Percentiles rank a stretch among this genome's conserved stretches.
These are phyloP conservation scores for Aspergillus puulaauensis DNA, from an alignment of 2,329 filamentous ascomycete genomes.

Conservation along the genomic window DNA sequence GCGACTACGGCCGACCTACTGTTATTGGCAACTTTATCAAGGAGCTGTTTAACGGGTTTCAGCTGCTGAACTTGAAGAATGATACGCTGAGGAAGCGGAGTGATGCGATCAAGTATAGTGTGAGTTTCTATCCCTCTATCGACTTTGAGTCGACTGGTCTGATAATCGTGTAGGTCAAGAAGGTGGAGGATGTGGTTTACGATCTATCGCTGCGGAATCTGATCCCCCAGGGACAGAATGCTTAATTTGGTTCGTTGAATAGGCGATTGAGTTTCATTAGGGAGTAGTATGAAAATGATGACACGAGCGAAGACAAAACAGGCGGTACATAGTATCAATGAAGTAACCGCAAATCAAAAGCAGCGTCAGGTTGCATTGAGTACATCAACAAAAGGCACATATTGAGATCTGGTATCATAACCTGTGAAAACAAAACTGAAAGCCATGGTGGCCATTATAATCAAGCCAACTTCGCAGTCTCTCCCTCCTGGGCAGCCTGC, in stretches of 20 bases:
- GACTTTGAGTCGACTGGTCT: not conserved
- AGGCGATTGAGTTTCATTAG: not conserved
- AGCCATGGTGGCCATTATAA: not conserved
- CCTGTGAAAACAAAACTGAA: constrained; percentile 2
- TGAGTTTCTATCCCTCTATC: constrained; percentile 28
- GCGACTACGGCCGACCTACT: constrained; percentile 81
- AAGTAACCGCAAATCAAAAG: not conserved
- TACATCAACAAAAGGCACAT: not conserved
- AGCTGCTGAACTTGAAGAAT: constrained; percentile 96
- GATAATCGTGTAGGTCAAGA: constrained; percentile 67
- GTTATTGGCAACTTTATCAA: constrained; percentile 92
- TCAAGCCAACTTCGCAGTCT: constrained; percentile 25
- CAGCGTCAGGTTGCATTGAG: not conserved
- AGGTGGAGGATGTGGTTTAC: constrained; percentile 97
- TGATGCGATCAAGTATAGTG: constrained; percentile 91
- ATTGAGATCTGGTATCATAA: constrained; percentile 10
- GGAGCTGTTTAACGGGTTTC: constrained; percentile 92
- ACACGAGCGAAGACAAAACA: not conserved
- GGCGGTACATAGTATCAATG: not conserved
- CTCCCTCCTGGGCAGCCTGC: constrained; percentile 14
- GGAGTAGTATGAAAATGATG: constrained; percentile 3
- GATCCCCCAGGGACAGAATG: constrained; percentile 53
- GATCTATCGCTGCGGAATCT: constrained; percentile 86
- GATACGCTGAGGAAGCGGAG: constrained; percentile 83
- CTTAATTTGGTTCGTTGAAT: constrained; percentile 6